phyloP scores from a whole-genome alignment of 176 grass and related monocot genomes.

The Aegilops sharonensis region DNA sequence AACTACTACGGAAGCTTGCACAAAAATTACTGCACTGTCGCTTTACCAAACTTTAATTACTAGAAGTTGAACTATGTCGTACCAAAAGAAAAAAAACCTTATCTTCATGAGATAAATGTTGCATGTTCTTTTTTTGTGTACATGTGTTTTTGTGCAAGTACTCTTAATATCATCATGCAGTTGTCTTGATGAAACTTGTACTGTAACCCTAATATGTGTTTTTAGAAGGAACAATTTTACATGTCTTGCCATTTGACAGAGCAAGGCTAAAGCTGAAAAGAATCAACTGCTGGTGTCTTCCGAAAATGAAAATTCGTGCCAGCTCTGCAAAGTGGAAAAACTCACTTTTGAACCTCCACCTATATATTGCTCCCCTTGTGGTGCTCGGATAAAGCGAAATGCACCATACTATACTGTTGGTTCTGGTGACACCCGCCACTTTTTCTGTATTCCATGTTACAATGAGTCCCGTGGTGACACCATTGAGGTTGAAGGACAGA shows the following conservation, averaged over 20 bases:
- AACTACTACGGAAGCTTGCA: slow-evolving; percentile 9
- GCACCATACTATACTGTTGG: slow-evolving; percentile 91
- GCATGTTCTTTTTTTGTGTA: slow-evolving; percentile 6
- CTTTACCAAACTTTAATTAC: neutral
- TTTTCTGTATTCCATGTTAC: slow-evolving; percentile 88
- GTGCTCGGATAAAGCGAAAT: slow-evolving; percentile 94
- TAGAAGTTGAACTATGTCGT: slow-evolving; percentile 1
- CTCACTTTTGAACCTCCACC: slow-evolving; percentile 96
- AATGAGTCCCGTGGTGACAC: slow-evolving; percentile 88
- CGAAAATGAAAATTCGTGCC: slow-evolving; percentile 98
- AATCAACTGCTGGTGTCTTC: slow-evolving; percentile 80
- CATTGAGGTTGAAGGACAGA: slow-evolving; percentile 78
- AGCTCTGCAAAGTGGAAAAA: slow-evolving; percentile 97
- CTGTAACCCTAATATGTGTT: slow-evolving; percentile 22
- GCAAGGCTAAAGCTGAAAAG: slow-evolving; percentile 99
- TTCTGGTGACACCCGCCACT: slow-evolving; percentile 82
- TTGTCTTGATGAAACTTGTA: slow-evolving; percentile 26
- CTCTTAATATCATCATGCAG: neutral
- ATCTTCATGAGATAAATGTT: slow-evolving; percentile 9
- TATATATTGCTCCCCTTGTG: slow-evolving; percentile 97
- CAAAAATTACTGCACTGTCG: neutral
- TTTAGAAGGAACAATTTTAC: slow-evolving; percentile 21
- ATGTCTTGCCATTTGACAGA: slow-evolving; percentile 55
- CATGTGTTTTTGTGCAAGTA: slow-evolving; percentile 15
- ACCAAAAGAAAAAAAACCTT: neutral